These are phyloP conservation scores for Corrigiola litoralis DNA, from an alignment of 179 eudicot species.

Conservation along the genomic window DNA sequence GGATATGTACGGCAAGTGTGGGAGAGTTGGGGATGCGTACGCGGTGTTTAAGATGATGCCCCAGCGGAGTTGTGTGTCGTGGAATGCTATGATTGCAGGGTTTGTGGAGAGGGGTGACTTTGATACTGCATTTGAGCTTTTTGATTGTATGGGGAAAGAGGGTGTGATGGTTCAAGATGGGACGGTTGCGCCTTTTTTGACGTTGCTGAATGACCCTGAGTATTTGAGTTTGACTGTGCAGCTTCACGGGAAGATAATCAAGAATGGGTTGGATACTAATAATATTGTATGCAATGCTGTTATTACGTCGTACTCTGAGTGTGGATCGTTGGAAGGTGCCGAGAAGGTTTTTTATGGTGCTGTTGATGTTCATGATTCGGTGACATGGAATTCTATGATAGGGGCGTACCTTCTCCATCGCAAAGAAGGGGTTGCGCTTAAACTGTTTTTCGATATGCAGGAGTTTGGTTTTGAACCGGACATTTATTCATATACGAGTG, in stretches of 20 bases:
- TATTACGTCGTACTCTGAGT: slow-evolving; percentile 65
- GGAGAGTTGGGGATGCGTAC: slow-evolving; percentile 50
- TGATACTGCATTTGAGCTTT: slow-evolving; percentile 36
- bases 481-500: slow-evolving; percentile 61
- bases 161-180: slow-evolving; percentile 58
- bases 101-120: slow-evolving; percentile 43
- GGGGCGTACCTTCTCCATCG: slow-evolving; percentile 60
- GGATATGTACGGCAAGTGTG: slow-evolving; percentile 74
- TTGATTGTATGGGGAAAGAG: slow-evolving; percentile 49
- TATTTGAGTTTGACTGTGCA: slow-evolving; percentile 39
- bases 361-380: slow-evolving; percentile 40
- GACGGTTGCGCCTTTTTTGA: slow-evolving; percentile 58
- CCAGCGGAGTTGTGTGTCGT: slow-evolving; percentile 48
- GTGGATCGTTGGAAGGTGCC: slow-evolving; percentile 61
- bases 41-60: slow-evolving; percentile 48
- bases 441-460: slow-evolving; percentile 58
- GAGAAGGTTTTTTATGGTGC: slow-evolving; percentile 43
- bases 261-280: slow-evolving; percentile 44
- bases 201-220: slow-evolving; percentile 51
- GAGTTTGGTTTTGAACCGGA: slow-evolving; percentile 55
- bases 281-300: slow-evolving; percentile 59
- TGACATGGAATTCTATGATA: slow-evolving; percentile 85
- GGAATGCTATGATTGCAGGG: slow-evolving; percentile 78
- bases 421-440: slow-evolving; percentile 41
- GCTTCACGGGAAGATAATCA: slow-evolving; percentile 56